These are phyloP conservation scores for Chrysanthemum lavandulifolium DNA, from an alignment of 129 eudicot genomes.

Conservation along the genomic window DNA sequence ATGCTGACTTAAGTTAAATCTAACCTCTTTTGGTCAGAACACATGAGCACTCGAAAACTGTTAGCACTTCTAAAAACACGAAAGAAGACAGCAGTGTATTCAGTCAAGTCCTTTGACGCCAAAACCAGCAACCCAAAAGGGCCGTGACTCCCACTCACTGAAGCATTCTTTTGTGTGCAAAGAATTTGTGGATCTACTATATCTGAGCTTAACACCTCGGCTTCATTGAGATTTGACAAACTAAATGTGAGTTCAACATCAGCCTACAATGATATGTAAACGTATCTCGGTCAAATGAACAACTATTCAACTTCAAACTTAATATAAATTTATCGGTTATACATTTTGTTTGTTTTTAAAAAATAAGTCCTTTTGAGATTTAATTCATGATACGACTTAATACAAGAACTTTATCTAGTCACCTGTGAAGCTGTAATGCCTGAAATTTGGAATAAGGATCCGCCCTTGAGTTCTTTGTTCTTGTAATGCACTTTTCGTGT, in stretches of 20 bases:
- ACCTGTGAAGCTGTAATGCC: slow-evolving; percentile 72
- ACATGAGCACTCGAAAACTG: slow-evolving; percentile 54
- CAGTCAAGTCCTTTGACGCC: slow-evolving; percentile 59
- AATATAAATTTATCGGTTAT: neutral
- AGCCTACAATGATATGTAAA: slow-evolving; percentile 35
- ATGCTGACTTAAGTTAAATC: neutral
- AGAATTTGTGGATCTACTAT: slow-evolving; percentile 52
- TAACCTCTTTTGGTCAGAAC: slow-evolving; percentile 79
- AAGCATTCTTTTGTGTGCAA: slow-evolving; percentile 43
- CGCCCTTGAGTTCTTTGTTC: slow-evolving; percentile 42
- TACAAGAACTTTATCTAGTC: slow-evolving; percentile 1
- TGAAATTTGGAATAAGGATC: slow-evolving; percentile 38
- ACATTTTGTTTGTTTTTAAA: neutral
- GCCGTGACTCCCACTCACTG: slow-evolving; percentile 46
- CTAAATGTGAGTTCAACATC: slow-evolving; percentile 60
- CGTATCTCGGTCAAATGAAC: neutral
- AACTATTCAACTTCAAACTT: neutral
- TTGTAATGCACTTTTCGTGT: slow-evolving; percentile 19
- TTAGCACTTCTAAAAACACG: slow-evolving; percentile 38
- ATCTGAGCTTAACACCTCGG: slow-evolving; percentile 32
- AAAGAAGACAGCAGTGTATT: slow-evolving; percentile 68
- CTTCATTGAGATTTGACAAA: slow-evolving; percentile 38
- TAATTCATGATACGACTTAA: neutral
- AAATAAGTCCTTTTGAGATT: neutral
- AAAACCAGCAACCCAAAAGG: slow-evolving; percentile 74